Base-by-base conservation (phyloP, 2,329 filamentous ascomycete genomes). In the Trichoderma polysporum region DNA sequence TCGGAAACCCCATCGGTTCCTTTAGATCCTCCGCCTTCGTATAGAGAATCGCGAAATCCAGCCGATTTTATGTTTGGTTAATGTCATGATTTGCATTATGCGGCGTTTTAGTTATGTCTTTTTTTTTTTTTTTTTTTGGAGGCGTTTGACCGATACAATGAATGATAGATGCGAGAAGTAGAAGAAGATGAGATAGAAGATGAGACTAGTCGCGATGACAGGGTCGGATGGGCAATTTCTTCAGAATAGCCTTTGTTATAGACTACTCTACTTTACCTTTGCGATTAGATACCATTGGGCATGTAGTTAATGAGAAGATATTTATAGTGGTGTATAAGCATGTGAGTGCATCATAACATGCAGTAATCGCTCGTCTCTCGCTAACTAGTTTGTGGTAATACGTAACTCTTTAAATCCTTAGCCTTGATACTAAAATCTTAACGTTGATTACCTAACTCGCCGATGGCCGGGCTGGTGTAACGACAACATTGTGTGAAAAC, bases 1-100 rank as follows among this genome's bases (percentile, higher is more conserved):
- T 19, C 57, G 33, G 59, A 65, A 22, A 66, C 70, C 27, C 66
- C 66, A 5, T 64, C 58, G 52, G 68, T 31, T 35, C 27, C 66
- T 39, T 45, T 64, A 22, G 59, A 64, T 8, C 70, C 73, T 4
- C 74, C 75, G 10, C 74, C 74, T 19, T 68, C 72, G 1, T 74
- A 75, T 65, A 54, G 60, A 65, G 56, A 68, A 56, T 10, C 52
- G 41, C 39, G 33, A 29, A 13, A 58, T n/a, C 37, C 49, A 19
- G 39, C 45, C n/a, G 57, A 69, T 31, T 53, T 57, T 8, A 64
- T 67, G 67, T 70, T 70, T 68, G 67, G 52, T 27, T 69, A 68
- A 57, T 63, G 17, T 52, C 47, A 53, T 22, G 53, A 53, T 37
- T 45, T 68, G 41, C 35, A 64, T 64, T 57, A 35, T n/a, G 52